Percentiles rank a stretch among this genome's conserved stretches.
Evolutionary conservation across 2,329 filamentous ascomycete genomes (phyloP).

Genomic region (Diaporthe destruens): DNA sequence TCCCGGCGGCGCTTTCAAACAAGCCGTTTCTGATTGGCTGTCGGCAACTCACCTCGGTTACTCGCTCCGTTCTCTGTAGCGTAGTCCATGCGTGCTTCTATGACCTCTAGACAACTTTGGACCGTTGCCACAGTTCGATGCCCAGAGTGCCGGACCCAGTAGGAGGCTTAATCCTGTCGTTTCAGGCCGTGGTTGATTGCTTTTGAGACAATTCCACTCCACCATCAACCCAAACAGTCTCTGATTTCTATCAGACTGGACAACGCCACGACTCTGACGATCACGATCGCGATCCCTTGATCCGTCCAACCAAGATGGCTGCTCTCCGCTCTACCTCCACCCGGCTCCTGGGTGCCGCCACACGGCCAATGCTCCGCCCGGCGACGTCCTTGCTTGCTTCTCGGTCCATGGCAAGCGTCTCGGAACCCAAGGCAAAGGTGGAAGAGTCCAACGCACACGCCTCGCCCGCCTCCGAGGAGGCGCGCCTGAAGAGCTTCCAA

Average conservation of each 20-base stretch:
- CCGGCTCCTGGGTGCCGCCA: slow-evolving; percentile 63
- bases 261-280: slow-evolving; percentile 17
- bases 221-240: background rate
- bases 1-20: slow-evolving; percentile 13
- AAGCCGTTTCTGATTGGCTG: slow-evolving; percentile 22
- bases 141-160: slow-evolving; percentile 13
- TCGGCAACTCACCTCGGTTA: slow-evolving; percentile 38
- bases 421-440: slow-evolving; percentile 58
- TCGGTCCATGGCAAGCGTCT: slow-evolving; percentile 68
- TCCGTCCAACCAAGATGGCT: slow-evolving; percentile 61
- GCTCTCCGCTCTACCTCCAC: slow-evolving; percentile 70
- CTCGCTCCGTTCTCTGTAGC: background rate
- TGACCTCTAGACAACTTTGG: slow-evolving; percentile 30
- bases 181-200: background rate
- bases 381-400: slow-evolving; percentile 52
- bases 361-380: slow-evolving; percentile 56
- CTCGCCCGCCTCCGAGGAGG: slow-evolving; percentile 69
- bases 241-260: slow-evolving; percentile 3
- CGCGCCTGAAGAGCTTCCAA: slow-evolving; percentile 92
- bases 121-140: slow-evolving; percentile 28
- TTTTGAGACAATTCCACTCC: background rate
- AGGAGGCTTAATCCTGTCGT: slow-evolving; percentile 25
- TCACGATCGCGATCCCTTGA: slow-evolving; percentile 13
- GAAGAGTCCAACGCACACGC: slow-evolving; percentile 36
- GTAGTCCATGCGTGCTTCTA: slow-evolving; percentile 19